Conservation (phyloP, 2,329 filamentous ascomycete genomes). For the Gnomoniopsis smithogilvyi region DNA sequence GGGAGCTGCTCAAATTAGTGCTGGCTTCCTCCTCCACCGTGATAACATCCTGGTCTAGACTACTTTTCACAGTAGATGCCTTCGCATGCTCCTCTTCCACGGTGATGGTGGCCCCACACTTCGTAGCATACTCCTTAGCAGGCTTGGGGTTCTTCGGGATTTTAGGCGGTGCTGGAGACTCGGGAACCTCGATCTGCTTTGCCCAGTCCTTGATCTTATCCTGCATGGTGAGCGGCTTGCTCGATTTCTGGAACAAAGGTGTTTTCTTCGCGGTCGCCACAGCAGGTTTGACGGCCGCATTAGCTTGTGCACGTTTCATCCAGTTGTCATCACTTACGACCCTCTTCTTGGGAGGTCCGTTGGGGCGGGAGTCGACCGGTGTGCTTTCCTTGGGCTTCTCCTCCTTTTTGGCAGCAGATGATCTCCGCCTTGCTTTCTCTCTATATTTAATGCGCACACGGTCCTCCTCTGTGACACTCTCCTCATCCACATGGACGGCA, state of each 20-base stretch:
- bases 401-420: constrained; percentile 18
- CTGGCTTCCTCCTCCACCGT: constrained; percentile 16
- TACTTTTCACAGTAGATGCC: constrained; percentile 18
- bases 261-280: constrained; percentile 26
- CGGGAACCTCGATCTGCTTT: constrained; percentile 48
- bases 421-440: constrained; percentile 37
- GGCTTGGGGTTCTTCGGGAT: constrained; percentile 23
- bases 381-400: constrained; percentile 23
- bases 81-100: constrained; percentile 29
- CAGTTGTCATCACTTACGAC: constrained; percentile 94
- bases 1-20: constrained; percentile 9
- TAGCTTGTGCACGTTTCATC: constrained; percentile 49
- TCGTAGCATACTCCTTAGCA: constrained; percentile 24
- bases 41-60: constrained; percentile 18
- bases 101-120: constrained; percentile 30
- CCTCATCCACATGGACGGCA: constrained; percentile 56
- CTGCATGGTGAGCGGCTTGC: constrained; percentile 52
- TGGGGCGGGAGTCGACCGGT: constrained; percentile 37
- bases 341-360: constrained; percentile 77
- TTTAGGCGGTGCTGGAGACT: constrained; percentile 34
- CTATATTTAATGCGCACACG: constrained; percentile 54
- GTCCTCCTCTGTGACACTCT: constrained; percentile 60
- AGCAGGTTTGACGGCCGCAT: constrained; percentile 21
- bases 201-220: constrained; percentile 64
- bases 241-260: constrained; percentile 44